Evolutionary conservation across 805 yeast genomes (phyloP).

Genomic region (Grigorovia transvaalensis): DNA sequence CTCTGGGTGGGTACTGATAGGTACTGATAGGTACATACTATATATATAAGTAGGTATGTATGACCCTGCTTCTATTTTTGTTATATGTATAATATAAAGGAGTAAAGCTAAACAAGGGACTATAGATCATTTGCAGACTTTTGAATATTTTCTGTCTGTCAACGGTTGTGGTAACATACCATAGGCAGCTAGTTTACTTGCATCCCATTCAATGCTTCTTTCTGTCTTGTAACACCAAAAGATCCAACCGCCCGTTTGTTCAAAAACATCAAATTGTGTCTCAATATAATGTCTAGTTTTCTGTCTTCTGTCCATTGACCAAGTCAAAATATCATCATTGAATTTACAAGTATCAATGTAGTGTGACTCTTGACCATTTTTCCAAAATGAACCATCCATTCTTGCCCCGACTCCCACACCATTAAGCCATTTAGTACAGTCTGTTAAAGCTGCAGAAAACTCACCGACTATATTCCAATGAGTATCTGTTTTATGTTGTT

Average conservation of each 20-base stretch:
- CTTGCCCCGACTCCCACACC: slow-evolving; percentile 82
- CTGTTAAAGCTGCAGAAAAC: slow-evolving; percentile 88
- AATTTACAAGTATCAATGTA: slow-evolving; percentile 53
- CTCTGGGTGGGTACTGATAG: too few species aligned
- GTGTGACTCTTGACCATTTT: slow-evolving; percentile 25
- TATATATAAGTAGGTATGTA: background rate
- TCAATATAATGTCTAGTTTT: slow-evolving; percentile 66
- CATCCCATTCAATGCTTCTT: slow-evolving; percentile 76
- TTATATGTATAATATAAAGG: background rate
- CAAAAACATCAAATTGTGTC: slow-evolving; percentile 84
- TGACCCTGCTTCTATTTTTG: background rate
- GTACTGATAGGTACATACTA: too few species aligned
- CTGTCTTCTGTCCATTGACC: slow-evolving; percentile 48
- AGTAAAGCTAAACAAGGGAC: background rate
- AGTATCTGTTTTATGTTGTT: slow-evolving; percentile 36
- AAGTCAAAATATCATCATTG: slow-evolving; percentile 37
- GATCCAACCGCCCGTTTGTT: slow-evolving; percentile 74
- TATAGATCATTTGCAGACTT: slow-evolving; percentile 9
- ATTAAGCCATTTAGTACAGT: slow-evolving; percentile 81
- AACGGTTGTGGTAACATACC: slow-evolving; percentile 79
- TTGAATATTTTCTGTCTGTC: slow-evolving; percentile 52
- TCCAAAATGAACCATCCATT: slow-evolving; percentile 49
- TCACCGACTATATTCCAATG: slow-evolving; percentile 81
- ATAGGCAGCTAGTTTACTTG: slow-evolving; percentile 43
- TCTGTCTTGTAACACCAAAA: slow-evolving; percentile 96